Percentiles rank a stretch among this genome's conserved stretches.
Evolutionary conservation across 2,329 filamentous ascomycete genomes (phyloP).

Genomic region (Monosporascus sp.): DNA sequence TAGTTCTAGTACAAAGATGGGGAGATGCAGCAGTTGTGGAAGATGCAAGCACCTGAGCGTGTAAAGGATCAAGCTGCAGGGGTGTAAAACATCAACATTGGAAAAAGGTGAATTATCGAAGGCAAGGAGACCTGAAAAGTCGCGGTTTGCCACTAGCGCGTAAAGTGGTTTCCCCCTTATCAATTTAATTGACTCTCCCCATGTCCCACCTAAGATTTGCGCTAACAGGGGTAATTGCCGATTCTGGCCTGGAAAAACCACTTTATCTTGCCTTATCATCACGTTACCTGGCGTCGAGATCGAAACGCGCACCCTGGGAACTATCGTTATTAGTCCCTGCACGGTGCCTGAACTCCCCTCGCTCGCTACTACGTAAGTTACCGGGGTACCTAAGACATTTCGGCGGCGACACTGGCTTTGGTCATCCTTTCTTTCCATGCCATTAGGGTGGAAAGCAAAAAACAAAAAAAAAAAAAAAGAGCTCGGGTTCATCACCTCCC

Average conservation of each 20-base stretch:
- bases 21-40: too few species aligned
- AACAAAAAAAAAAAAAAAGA: too few species aligned
- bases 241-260: background rate
- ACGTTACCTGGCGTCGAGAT: background rate
- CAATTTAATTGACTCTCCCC: background rate
- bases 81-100: too few species aligned
- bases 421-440: too few species aligned
- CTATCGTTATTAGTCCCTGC: too few species aligned
- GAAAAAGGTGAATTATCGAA: too few species aligned
- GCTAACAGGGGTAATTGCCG: background rate
- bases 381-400: background rate
- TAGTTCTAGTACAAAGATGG: background rate
- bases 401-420: too few species aligned
- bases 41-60: background rate
- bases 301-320: background rate
- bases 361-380: background rate
- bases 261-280: background rate
- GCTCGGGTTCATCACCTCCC: too few species aligned
- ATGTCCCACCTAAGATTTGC: too few species aligned
- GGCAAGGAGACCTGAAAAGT: background rate
- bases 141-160: background rate
- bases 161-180: background rate
- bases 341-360: background rate
- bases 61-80: background rate
- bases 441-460: too few species aligned